Evolutionary conservation across 1,139 yeast species (phyloP), one percentile per base, ranked within the genome.

Genomic region (Arxiozyma slooffiae): DNA sequence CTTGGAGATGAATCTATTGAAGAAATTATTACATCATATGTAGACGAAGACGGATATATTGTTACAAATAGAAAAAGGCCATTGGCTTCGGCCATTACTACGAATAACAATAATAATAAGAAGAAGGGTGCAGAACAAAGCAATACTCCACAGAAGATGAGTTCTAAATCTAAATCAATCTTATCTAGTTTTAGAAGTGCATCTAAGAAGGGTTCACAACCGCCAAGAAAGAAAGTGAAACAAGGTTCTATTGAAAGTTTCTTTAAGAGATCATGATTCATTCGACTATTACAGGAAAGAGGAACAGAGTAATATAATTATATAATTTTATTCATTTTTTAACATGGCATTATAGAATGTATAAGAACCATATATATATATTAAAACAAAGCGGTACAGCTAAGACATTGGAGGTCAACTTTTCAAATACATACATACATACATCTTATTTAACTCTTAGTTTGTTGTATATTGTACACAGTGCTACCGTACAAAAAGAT

Each of bases 11-110:
- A 49, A 47, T 46, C 46, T 16, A 48, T 51, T 16, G 53, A 47
- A 20, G 51, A 55, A 22, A 49, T 50, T 4, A 49, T 56, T 0
- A 54, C 60, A 1, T 23, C 48, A 22, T 61, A 57, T 44, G 56
- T 62, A 3, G 69, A 66, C 47, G 64, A 63, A 16, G 69, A 66
- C 37, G 69, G 69, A 7, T 66, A 64, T 48, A 60, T 58, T 34
- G 68, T 66, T 14, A 64, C 68, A 3, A 57, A 56, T 44, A 55
- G 54, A 24, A 47, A 51, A 30, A 30, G 36, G 22, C 48, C 55
- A 11, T 45, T 37, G 30, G 49, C 39, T 44, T 9, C 49, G 30
- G n/a, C n/a, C n/a, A n/a, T n/a, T n/a, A 21, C 7, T 4, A 52
- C 52, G 42, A 26, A 51, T 37, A 23, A 42, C 50, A 6, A 44